Evolutionary conservation across 1,139 yeast genomes (phyloP).

Genomic region (Taphrina populina): DNA sequence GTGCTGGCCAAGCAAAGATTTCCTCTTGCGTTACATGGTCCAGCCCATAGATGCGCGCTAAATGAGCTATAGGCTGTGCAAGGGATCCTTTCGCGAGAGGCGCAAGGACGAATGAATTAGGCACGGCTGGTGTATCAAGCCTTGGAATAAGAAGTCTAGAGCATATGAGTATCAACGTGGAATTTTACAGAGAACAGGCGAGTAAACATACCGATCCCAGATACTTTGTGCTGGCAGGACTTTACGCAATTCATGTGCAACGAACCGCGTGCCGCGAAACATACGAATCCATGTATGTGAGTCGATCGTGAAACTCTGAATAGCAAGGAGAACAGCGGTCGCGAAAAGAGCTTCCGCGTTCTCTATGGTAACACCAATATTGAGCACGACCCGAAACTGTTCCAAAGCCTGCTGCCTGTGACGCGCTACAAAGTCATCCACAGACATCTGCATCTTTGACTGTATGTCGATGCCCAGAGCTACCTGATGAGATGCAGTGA

Average conservation of each 20-base stretch:
- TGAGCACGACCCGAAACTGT: slow-evolving; percentile 17
- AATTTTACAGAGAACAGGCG: not conserved
- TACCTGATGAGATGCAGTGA: slow-evolving; percentile 27
- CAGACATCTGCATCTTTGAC: slow-evolving; percentile 24
- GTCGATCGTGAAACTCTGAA: slow-evolving; percentile 27
- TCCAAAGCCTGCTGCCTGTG: slow-evolving; percentile 24
- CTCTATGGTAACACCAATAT: slow-evolving; percentile 10
- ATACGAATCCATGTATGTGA: slow-evolving; percentile 28
- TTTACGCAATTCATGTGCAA: slow-evolving; percentile 18
- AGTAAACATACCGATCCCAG: slow-evolving; percentile 12
- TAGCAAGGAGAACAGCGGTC: slow-evolving; percentile 24
- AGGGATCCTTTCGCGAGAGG: slow-evolving; percentile 26
- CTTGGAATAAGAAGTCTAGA: not conserved
- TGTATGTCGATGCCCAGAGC: slow-evolving; percentile 16
- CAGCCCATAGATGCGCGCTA: slow-evolving; percentile 19
- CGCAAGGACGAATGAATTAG: slow-evolving; percentile 14
- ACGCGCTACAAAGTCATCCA: slow-evolving; percentile 23
- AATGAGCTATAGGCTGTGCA: slow-evolving; percentile 17
- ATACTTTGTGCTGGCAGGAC: slow-evolving; percentile 6
- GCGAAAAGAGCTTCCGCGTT: slow-evolving; percentile 30
- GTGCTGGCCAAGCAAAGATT: slow-evolving; percentile 21
- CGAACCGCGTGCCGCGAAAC: slow-evolving; percentile 26
- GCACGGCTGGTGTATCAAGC: slow-evolving; percentile 9
- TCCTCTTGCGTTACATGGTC: slow-evolving; percentile 11
- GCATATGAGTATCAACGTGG: not conserved